Evolutionary conservation across 73 alveolate genomes (phyloP), one percentile per base, ranked within the genome.

Genomic region (Symbiodinium pilosum): DNA sequence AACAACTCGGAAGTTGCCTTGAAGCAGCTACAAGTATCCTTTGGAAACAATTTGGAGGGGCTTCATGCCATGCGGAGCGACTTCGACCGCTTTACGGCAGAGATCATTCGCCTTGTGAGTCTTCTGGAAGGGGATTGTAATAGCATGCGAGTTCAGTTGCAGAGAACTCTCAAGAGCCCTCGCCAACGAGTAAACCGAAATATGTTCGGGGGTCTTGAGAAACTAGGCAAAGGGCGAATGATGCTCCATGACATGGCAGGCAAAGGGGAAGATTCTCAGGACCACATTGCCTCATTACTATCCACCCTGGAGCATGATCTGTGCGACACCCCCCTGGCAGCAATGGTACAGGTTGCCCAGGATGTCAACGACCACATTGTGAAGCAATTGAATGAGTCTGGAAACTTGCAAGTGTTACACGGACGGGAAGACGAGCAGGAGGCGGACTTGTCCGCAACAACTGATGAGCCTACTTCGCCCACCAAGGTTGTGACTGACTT

Each of bases 301-400:
- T 28, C 39, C 52, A 91, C 87, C 26, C 21, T 91, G 97, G 97
- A 91, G 36, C 97, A 43, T 43, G 97, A 91, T 43, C 26, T 91
- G 54, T 91, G 97, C 54, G 97, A 91, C 28, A 69, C 42, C 54
- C 97, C 97, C 12, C 88, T 91, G 88, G 77, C 75, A 4, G 68
- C 87, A 20, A 69, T 91, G 97, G 97, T 91, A 43, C 97, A 91
- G 40, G 97, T 91, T 41, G 97, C 97, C 54, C 97, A 91, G 40
- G 88, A 91, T 43, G 97, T 91, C 51, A 91, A 91, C 38, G 97
- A 91, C 26, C 97, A 91, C 52, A 91, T 91, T 21, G 97, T 91
- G 34, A 91, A 43, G 97, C 97, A 91, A 83, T 75, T 91, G 44
- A 41, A 77, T 14, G 88, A 68, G 47, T 69, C 56, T 77, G 97